These are phyloP conservation scores for Raphanus raphanistrum DNA, from an alignment of 345 rosid species.

Conservation along the genomic window DNA sequence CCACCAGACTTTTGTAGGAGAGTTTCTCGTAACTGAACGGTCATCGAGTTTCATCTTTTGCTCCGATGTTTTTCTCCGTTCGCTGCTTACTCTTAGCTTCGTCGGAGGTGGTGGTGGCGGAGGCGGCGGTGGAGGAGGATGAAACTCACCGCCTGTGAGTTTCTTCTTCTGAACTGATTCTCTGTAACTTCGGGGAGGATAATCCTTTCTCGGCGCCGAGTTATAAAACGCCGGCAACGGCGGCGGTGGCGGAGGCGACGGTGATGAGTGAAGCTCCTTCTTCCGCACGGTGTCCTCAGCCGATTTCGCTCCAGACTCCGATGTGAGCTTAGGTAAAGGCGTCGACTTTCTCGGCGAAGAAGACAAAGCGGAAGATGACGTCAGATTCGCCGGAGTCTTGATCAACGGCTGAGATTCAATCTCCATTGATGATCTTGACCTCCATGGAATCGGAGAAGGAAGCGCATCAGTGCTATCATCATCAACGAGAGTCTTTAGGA, in stretches of 20 bases:
- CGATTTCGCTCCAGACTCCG: slow-evolving; percentile 44
- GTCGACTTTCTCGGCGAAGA: slow-evolving; percentile 20
- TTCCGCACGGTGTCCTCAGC: slow-evolving; percentile 53
- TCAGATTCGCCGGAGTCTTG: slow-evolving; percentile 37
- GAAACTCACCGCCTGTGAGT: slow-evolving; percentile 11
- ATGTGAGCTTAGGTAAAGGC: slow-evolving; percentile 42
- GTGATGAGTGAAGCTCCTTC: slow-evolving; percentile 21
- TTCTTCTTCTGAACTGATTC: slow-evolving; percentile 29
- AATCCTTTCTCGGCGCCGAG: slow-evolving; percentile 36
- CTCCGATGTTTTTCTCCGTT: slow-evolving; percentile 31
- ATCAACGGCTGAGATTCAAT: slow-evolving; percentile 30
- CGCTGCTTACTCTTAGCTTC: slow-evolving; percentile 33
- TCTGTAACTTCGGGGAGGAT: slow-evolving; percentile 18
- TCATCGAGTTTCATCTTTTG: slow-evolving; percentile 28
- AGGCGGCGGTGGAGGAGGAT: slow-evolving; percentile 71
- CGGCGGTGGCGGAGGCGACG: slow-evolving; percentile 53
- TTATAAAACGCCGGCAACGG: slow-evolving; percentile 44
- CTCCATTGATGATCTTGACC: slow-evolving; percentile 52
- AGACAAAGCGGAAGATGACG: slow-evolving; percentile 37
- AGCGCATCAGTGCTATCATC: slow-evolving; percentile 58
- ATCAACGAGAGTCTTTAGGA: slow-evolving; percentile 44
- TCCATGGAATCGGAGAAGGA: slow-evolving; percentile 98
- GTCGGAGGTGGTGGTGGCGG: slow-evolving; percentile 57
- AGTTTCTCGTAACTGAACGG: slow-evolving; percentile 33
- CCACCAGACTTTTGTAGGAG: slow-evolving; percentile 38